phyloP scores from a whole-genome alignment of 1,284 basidiomycete species.

The Rhodofomes roseus region DNA sequence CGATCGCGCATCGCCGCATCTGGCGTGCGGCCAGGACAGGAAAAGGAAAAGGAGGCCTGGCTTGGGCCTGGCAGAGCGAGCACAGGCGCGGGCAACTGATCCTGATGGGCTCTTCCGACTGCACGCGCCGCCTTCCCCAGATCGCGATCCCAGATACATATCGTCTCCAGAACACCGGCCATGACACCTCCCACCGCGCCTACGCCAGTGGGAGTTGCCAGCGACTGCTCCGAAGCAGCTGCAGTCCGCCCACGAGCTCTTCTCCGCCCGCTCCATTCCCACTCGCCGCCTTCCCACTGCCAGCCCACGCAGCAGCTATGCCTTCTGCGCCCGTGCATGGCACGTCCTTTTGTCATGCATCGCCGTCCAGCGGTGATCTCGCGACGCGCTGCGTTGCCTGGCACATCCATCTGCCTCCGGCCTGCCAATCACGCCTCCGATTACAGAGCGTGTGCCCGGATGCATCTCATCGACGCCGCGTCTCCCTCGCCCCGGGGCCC shows the following conservation, averaged over 20 bases:
- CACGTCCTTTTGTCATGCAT: neutral
- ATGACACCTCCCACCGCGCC: too few relatives aligned
- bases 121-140: neutral
- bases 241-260: neutral
- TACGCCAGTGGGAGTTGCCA: too few relatives aligned
- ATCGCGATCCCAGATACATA: neutral
- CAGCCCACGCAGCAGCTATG: neutral
- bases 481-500: neutral
- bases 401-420: neutral
- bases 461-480: neutral
- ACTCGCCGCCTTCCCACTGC: neutral
- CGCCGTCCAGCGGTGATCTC: neutral
- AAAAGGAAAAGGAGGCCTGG: neutral
- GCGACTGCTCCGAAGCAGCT: too few relatives aligned
- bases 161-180: neutral
- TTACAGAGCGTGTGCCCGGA: neutral
- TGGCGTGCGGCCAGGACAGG: neutral
- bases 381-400: neutral
- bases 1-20: slow-evolving; percentile 1
- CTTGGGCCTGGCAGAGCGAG: neutral
- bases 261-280: neutral
- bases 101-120: neutral
- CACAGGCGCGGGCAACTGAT: neutral
- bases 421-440: slow-evolving; percentile 1
- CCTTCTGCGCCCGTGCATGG: neutral